These are phyloP conservation scores for Aspergillus sp. DNA, from an alignment of 2,329 filamentous ascomycete genomes.

Conservation along the genomic window DNA sequence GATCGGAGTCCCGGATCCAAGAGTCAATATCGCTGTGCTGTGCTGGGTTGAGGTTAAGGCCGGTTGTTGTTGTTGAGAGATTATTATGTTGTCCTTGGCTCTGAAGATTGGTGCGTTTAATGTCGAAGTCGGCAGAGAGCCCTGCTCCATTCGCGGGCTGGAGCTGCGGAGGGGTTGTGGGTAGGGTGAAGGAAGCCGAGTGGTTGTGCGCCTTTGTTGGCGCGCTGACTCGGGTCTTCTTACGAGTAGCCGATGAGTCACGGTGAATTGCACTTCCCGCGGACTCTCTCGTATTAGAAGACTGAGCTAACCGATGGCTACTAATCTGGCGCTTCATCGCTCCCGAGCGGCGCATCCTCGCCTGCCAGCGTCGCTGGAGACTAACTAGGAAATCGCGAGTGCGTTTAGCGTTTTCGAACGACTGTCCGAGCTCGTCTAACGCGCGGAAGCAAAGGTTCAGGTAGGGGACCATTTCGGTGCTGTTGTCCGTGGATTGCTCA, in stretches of 20 bases:
- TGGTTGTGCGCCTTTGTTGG: not conserved
- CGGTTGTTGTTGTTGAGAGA: conserved; percentile 4
- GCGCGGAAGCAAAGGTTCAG: conserved; percentile 45
- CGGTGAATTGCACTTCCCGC: not conserved
- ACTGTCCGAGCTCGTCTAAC: conserved; percentile 42
- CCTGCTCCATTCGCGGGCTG: not conserved
- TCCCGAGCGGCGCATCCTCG: conserved; percentile 19
- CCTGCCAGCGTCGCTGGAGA: conserved; percentile 40
- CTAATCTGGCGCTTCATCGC: conserved; percentile 10
- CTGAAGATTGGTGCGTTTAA: not conserved
- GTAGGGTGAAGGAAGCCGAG: not conserved
- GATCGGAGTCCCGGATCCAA: conserved; percentile 30
- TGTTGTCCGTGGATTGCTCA: conserved; percentile 20
- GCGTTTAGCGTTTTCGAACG: conserved; percentile 42
- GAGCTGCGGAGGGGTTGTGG: not conserved
- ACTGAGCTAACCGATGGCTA: not conserved
- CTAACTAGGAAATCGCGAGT: conserved; percentile 40
- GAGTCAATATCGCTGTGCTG: conserved; percentile 25
- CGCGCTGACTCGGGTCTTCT: not conserved
- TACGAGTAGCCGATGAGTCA: not conserved
- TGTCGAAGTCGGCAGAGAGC: not conserved
- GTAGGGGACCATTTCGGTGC: conserved; percentile 34
- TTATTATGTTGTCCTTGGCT: not conserved
- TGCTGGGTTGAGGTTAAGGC: not conserved
- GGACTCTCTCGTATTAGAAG: not conserved